phyloP scores from a whole-genome alignment of 805 yeast genomes.

The Saccharomycopsis lassenensis region DNA sequence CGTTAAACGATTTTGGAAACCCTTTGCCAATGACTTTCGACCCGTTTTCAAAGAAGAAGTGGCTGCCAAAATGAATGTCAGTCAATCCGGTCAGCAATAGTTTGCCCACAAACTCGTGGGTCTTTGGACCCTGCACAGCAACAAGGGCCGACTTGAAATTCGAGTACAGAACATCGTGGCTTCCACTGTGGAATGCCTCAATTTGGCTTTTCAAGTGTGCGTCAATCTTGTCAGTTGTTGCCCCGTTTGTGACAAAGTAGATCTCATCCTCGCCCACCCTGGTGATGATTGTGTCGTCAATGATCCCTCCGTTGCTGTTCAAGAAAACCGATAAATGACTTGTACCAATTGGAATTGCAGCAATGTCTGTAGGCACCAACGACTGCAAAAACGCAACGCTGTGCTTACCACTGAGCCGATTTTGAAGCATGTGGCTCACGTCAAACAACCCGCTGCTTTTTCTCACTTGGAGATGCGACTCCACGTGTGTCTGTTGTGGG shows the following conservation, averaged over 20 bases:
- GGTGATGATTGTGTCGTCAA: conserved; percentile 84
- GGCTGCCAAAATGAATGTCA: conserved; percentile 64
- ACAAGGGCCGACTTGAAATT: conserved; percentile 42
- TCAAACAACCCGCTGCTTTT: conserved; percentile 82
- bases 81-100: conserved; percentile 49
- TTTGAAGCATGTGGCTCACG: conserved; percentile 97
- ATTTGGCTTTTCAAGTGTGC: conserved; percentile 49
- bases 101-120: conserved; percentile 55
- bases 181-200: conserved; percentile 24
- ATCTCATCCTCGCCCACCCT: conserved; percentile 50
- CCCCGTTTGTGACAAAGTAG: conserved; percentile 93
- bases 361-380: conserved; percentile 81
- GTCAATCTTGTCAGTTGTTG: conserved; percentile 76
- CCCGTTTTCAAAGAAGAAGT: conserved; percentile 31
- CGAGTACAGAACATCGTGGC: conserved; percentile 22
- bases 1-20: conserved; percentile 27
- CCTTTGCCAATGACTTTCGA: conserved; percentile 13
- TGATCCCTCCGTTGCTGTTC: conserved; percentile 70
- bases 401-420: conserved; percentile 58
- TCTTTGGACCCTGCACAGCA: conserved; percentile 90
- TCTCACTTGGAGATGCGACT: conserved; percentile 93
- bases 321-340: conserved; percentile 73
- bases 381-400: conserved; percentile 60
- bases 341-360: conserved; percentile 38
- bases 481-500: conserved; percentile 69